Evolutionary conservation across 2,329 filamentous ascomycete species (phyloP), one percentile per base, ranked within the genome.

Genomic region (Rhinocladiella similis): DNA sequence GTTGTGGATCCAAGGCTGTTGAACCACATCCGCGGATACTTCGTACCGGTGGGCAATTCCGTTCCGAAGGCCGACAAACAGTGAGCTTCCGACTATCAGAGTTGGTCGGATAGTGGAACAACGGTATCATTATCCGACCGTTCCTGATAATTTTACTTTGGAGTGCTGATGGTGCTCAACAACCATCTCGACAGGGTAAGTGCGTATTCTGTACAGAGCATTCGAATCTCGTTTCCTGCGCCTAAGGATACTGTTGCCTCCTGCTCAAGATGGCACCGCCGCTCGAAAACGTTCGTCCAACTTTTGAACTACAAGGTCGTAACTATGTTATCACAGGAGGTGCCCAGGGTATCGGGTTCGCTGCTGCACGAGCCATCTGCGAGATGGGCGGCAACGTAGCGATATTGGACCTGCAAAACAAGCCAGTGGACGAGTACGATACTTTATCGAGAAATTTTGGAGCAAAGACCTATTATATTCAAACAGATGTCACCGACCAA

Each of bases 401-500:
- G 1, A 68, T 75, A 4, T 51, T 72, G 49, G 73, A 60, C 47
- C n/a, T 57, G 7, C 53, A 51, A 29, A 42, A 57, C 12, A 33
- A 70, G 25, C 70, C 70, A 0, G 66, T 65, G 13, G 68, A 69
- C 13, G 69, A 72, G 5, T 73, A 71, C 50, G 50, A 53, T 5
- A 68, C 64, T 12, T 62, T 79, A 6, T 67, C 71, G 47, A 74
- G 75, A 61, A 68, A 70, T 9, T 72, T 75, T 61, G 74, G 49
- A n/a, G 57, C 76, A 10, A 73, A 75, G 54, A 66, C 81, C 16
- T 69, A 72, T 49, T 80, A 76, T 65, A 66, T 80, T 53, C 66
- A 78, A 52, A 76, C 75, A 63, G 75, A 79, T 50, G 76, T 80
- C 3, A 79, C 76, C 6, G 61, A 65, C 12, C 75, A 78, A 57